Evolutionary conservation across 768 basidiomycete species (phyloP).

Genomic region (Boletus coccyginus): DNA sequence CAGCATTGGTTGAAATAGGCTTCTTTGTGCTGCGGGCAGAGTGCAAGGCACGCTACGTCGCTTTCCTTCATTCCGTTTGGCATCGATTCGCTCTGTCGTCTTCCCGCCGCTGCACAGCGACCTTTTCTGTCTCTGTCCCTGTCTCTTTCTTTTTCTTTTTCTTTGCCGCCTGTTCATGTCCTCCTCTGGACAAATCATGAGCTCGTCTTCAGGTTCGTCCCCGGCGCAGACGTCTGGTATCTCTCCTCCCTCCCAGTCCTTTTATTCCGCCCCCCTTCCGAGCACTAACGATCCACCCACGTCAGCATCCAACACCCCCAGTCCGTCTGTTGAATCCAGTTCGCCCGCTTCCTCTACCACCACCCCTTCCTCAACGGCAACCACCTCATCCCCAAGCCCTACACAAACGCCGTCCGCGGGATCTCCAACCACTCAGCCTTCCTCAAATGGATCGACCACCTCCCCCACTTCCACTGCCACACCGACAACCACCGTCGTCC

Average conservation of each 20-base stretch:
- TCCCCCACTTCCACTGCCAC: background rate
- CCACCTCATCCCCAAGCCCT: background rate
- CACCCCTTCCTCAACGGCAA: background rate
- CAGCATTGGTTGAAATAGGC: background rate
- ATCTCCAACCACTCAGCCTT: background rate
- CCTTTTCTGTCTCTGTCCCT: background rate
- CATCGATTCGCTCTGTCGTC: background rate
- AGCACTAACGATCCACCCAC: constrained; percentile 17
- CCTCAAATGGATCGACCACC: background rate
- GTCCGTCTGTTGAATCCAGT: background rate
- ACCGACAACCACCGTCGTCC: background rate
- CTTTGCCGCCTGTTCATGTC: constrained; percentile 16
- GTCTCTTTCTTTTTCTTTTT: background rate
- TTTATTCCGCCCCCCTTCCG: background rate
- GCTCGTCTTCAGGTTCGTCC: background rate
- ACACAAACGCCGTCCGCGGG: background rate
- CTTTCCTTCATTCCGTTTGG: background rate
- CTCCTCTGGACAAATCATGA: background rate
- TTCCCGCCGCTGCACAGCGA: background rate
- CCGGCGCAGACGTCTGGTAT: constrained; percentile 14
- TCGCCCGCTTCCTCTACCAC: constrained; percentile 3
- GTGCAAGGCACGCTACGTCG: too few relatives aligned
- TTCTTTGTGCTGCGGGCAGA: too few relatives aligned
- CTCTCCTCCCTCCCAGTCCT: constrained; percentile 12
- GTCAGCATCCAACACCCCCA: background rate